Percentiles rank a stretch among this genome's conserved stretches.
phyloP scores from a whole-genome alignment of 768 basidiomycete species.

The Serendipita sp. region DNA sequence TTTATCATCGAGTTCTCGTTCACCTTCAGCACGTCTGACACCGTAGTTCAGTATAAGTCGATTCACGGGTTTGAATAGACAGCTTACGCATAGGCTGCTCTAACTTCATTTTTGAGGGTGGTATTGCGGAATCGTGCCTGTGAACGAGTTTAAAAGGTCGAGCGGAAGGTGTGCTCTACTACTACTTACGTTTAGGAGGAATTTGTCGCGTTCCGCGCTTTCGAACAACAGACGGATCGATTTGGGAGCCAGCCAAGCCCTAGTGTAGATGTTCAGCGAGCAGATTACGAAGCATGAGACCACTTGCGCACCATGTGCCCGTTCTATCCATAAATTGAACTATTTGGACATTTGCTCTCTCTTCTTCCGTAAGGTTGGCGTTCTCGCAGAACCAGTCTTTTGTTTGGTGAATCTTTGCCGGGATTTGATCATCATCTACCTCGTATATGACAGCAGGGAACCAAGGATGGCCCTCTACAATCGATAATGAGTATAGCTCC shows the following conservation, averaged over 20 bases:
- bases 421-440: slow-evolving; percentile 42
- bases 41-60: neutral
- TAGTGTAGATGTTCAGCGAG: neutral
- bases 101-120: neutral
- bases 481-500: neutral
- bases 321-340: slow-evolving; percentile 68
- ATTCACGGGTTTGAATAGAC: neutral
- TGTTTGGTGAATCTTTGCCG: slow-evolving; percentile 21
- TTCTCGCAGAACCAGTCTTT: slow-evolving; percentile 16
- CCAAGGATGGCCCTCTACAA: slow-evolving; percentile 62
- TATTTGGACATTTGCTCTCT: slow-evolving; percentile 35
- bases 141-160: neutral
- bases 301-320: slow-evolving; percentile 36
- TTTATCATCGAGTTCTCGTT: neutral
- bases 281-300: neutral
- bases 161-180: too few species aligned
- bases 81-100: neutral
- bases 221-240: neutral
- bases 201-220: neutral
- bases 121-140: neutral
- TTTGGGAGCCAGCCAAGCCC: slow-evolving; percentile 1
- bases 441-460: slow-evolving; percentile 73
- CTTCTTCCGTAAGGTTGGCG: slow-evolving; percentile 15
- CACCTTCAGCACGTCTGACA: neutral
- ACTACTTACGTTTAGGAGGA: neutral